A percentile compares a stretch with the other conserved stretches of the same genome.
Conservation (phyloP, 768 basidiomycete species). For the Pulveroboletus ravenelii region DNA sequence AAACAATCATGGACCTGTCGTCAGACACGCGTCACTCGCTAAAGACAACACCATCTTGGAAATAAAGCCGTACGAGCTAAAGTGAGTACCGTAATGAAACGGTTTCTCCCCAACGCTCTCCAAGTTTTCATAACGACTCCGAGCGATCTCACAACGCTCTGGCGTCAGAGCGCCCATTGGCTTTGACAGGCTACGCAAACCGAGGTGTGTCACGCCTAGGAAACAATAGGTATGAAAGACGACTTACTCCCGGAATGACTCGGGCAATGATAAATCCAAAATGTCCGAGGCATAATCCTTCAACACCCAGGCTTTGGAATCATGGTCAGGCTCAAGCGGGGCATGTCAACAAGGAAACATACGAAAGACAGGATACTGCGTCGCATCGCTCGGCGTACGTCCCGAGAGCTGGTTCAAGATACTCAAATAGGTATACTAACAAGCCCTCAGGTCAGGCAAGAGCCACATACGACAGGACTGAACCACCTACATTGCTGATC, state of each 20-base stretch:
- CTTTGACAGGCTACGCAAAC: conserved; percentile 56
- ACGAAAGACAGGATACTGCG: conserved; percentile 93
- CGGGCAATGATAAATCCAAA: conserved; percentile 58
- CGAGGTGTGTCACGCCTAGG: neutral
- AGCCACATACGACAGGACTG: neutral
- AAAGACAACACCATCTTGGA: neutral
- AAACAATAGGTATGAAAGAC: neutral
- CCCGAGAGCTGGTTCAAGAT: conserved; percentile 91
- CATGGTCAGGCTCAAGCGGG: neutral
- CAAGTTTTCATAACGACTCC: conserved; percentile 67
- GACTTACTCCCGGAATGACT: conserved; percentile 70
- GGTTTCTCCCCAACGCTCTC: conserved; percentile 80
- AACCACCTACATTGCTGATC: conserved; percentile 74
- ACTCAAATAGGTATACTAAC: conserved; percentile 82
- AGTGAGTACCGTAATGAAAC: conserved; percentile 93
- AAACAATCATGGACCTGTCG: conserved; percentile 81
- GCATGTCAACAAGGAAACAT: conserved; percentile 21
- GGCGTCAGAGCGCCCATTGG: conserved; percentile 90
- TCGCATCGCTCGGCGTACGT: conserved; percentile 90
- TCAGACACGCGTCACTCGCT: neutral
- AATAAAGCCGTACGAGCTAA: conserved; percentile 52
- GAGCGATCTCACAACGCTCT: conserved; percentile 69
- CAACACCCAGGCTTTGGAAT: conserved; percentile 76
- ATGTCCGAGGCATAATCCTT: conserved; percentile 73
- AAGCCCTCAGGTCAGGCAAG: neutral